Evolutionary conservation across 2,329 filamentous ascomycete genomes (phyloP).

Genomic region (Microsporum audouinii): DNA sequence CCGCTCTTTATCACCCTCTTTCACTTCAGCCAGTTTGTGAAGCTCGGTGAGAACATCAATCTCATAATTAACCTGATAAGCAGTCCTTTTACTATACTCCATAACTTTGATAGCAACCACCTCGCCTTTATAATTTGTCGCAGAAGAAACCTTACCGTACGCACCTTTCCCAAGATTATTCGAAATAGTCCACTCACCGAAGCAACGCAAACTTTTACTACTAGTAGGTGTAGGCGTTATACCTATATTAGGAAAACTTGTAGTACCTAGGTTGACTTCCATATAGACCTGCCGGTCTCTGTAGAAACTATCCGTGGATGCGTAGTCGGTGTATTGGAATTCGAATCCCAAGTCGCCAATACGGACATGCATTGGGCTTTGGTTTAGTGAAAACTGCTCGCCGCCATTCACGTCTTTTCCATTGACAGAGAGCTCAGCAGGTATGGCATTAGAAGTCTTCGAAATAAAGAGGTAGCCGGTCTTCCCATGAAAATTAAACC

Average conservation of each 20-base stretch:
- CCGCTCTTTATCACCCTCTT: neutral
- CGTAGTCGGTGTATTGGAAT: conserved; percentile 2
- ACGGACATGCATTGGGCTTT: neutral
- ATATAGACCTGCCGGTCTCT: neutral
- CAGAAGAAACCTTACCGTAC: neutral
- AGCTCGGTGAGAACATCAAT: neutral
- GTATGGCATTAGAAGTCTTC: neutral
- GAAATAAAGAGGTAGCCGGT: neutral
- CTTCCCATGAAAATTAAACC: neutral
- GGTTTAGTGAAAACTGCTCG: neutral
- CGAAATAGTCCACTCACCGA: conserved; percentile 1
- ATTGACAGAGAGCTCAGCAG: neutral
- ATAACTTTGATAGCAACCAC: conserved; percentile 2
- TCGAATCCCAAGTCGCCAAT: neutral
- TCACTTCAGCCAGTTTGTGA: neutral
- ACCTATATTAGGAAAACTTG: neutral
- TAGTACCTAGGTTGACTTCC: neutral
- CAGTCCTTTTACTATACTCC: neutral
- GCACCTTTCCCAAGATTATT: neutral
- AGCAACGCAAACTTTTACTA: neutral
- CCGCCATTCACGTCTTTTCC: neutral
- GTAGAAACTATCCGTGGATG: neutral
- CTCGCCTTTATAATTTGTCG: neutral
- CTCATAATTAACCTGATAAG: neutral
- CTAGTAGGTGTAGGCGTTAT: neutral